Conservation (phyloP, 2,329 filamentous ascomycete species). For the Aciculosporium take region DNA sequence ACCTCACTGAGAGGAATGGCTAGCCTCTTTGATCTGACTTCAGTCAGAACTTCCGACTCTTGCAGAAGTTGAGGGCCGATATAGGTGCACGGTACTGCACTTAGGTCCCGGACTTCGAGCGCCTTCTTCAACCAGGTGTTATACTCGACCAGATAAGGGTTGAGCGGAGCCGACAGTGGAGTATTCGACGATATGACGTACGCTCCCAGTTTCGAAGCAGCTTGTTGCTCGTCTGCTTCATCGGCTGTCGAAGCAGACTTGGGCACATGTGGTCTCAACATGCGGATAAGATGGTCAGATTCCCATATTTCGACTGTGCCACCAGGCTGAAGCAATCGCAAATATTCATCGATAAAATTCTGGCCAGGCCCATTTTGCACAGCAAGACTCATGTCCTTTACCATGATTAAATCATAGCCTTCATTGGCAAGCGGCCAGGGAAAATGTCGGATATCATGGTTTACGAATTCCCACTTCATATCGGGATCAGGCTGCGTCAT, state of each 20-base stretch:
- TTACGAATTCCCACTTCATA: conserved; percentile 78
- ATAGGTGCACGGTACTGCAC: conserved; percentile 62
- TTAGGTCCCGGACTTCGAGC: conserved; percentile 55
- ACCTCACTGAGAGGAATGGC: conserved; percentile 79
- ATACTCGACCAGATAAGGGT: conserved; percentile 69
- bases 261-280: conserved; percentile 64
- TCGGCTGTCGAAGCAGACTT: conserved; percentile 23
- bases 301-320: conserved; percentile 84
- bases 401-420: conserved; percentile 78
- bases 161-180: conserved; percentile 65
- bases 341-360: conserved; percentile 50
- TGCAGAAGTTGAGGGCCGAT: conserved; percentile 67
- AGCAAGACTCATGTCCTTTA: conserved; percentile 65
- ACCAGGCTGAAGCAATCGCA: conserved; percentile 62
- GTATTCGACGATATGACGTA: conserved; percentile 75
- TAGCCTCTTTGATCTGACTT: conserved; percentile 59
- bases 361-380: conserved; percentile 46
- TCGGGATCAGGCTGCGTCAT: conserved; percentile 47
- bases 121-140: conserved; percentile 71
- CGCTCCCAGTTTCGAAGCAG: conserved; percentile 56
- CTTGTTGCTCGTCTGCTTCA: conserved; percentile 42
- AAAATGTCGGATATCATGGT: conserved; percentile 64
- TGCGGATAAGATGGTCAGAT: conserved; percentile 69
- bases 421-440: conserved; percentile 67
- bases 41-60: conserved; percentile 57